Evolutionary conservation across 1,284 basidiomycete genomes (phyloP), one percentile per base, ranked within the genome.

Genomic region (Singerocomus inundabilis): DNA sequence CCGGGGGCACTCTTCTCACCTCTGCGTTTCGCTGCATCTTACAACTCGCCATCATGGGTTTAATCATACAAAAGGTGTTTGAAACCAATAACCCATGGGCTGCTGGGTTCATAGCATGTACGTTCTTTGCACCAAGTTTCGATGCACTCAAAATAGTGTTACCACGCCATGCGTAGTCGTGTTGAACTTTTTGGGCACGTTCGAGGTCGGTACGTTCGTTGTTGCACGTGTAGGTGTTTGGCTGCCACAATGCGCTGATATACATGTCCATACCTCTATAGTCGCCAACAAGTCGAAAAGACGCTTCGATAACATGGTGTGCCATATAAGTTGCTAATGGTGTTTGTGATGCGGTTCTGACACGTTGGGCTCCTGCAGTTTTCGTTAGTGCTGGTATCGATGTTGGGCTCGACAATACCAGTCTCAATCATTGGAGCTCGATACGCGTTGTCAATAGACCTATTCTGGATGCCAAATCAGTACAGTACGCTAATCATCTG

Each of bases 381-480:
- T 60, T 73, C 79, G 1, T 76, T 79, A 2, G 81, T 91, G 6
- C 70, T 93, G 2, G 51, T 82, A 3, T 81, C 81, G 0, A 85
- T 93, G 81, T 54, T 89, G 9, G 76, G 77, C 8, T 88, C 87
- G 0, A 91, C 88, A 0, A 83, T 92, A 36, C 91, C 91, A 0
- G 82, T 91, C 31, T 86, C 90, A 1, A 78, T 92, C 47, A 70
- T 92, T 24, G 91, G 91, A 0, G 76, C 80, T 0, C 76, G 78
- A n/a, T 92, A 79, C 61, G 87, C 89, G 3, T 91, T 93, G 86
- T 75, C 76, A 0, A 75, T 88, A 11, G 65, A 78, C 0, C 88
- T 87, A 1, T 91, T 93, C 66, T 92, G 91, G 91, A 79, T 74
- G 38, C 88, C 91, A 0, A 82, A 84, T 37, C 84, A 91, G 66